Base-by-base conservation (phyloP, 1,139 yeast species). In the Candida tropicalis region DNA sequence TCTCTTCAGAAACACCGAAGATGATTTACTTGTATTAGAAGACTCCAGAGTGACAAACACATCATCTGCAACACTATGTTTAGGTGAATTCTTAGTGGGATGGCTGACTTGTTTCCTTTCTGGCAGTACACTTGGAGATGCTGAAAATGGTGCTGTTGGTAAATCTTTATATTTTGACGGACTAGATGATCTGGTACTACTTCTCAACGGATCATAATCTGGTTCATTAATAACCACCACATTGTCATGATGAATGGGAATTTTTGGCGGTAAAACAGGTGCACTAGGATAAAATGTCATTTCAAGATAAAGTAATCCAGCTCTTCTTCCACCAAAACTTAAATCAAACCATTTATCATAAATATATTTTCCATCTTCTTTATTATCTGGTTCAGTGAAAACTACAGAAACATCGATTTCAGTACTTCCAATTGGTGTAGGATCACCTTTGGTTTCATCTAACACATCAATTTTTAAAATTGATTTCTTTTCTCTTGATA, bases 291-390 rank as follows among this genome's bases (percentile, higher is more conserved):
- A 89, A 58, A 88, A 93, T 0, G 98, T 89, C 86, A 93, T 84
- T 58, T 93, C 98, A 43, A 95, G 66, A 62, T 84, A 91, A 1
- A 93, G 80, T 64, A 81, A 87, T 1, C 99, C 99, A 1, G 97
- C 97, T 43, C 87, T 81, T 54, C 82, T 78, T n/a, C 82, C 84
- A 44, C 80, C 81, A 57, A 80, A 79, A 29, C 72, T 68, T 48
- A 93, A 69, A 37, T 81, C 82, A 58, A 85, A 87, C 98, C 98
- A 91, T 29, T 76, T 75, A 60, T 95, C 98, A 47, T 63, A 57
- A 35, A 73, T 73, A 56, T 79, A 89, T 24, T 96, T 97, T 33
- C 87, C 93, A 34, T 75, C 75, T 3, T 81, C 79, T 24, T 78
- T 75, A 50, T 80, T 74, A 2, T 60, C 70, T 1, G 62, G 66